Conservation (phyloP, 345 rosid species). For the Aurinia saxatilis region DNA sequence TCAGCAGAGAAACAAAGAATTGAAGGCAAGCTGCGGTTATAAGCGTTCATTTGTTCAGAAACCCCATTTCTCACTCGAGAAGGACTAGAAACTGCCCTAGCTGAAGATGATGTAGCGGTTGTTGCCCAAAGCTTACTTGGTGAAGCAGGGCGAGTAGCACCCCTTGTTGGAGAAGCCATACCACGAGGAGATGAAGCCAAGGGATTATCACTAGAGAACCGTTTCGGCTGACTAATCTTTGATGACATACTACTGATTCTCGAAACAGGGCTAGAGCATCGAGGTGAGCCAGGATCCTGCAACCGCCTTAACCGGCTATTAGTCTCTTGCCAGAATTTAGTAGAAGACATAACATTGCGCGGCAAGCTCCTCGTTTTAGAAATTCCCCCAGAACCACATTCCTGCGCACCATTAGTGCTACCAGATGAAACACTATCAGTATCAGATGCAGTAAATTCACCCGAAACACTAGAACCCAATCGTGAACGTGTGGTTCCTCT, state of each 20-base stretch:
- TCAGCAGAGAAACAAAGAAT: slow-evolving; percentile 85
- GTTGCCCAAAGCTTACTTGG: slow-evolving; percentile 76
- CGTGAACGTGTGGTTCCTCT: slow-evolving; percentile 38
- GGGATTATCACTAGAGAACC: slow-evolving; percentile 53
- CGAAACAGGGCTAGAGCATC: slow-evolving; percentile 51
- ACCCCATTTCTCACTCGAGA: slow-evolving; percentile 48
- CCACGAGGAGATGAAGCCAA: slow-evolving; percentile 48
- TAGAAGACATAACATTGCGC: slow-evolving; percentile 45
- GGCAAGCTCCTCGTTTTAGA: slow-evolving; percentile 37
- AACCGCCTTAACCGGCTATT: slow-evolving; percentile 79
- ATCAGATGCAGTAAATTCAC: slow-evolving; percentile 67
- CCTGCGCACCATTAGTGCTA: slow-evolving; percentile 52
- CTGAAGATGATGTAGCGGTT: slow-evolving; percentile 43
- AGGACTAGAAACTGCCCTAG: slow-evolving; percentile 69
- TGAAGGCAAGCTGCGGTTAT: slow-evolving; percentile 54
- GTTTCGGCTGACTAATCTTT: slow-evolving; percentile 55
- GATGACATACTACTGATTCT: slow-evolving; percentile 45
- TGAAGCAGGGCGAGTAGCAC: slow-evolving; percentile 59
- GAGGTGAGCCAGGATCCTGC: slow-evolving; percentile 79
- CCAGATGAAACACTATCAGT: slow-evolving; percentile 80
- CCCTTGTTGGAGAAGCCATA: slow-evolving; percentile 54
- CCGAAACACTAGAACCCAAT: slow-evolving; percentile 27
- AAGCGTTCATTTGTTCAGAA: slow-evolving; percentile 35
- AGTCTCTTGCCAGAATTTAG: slow-evolving; percentile 95
- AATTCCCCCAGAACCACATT: slow-evolving; percentile 31